These are phyloP conservation scores for Pestalotiopsis sp. DNA, from an alignment of 2,329 filamentous ascomycete genomes.

Conservation along the genomic window DNA sequence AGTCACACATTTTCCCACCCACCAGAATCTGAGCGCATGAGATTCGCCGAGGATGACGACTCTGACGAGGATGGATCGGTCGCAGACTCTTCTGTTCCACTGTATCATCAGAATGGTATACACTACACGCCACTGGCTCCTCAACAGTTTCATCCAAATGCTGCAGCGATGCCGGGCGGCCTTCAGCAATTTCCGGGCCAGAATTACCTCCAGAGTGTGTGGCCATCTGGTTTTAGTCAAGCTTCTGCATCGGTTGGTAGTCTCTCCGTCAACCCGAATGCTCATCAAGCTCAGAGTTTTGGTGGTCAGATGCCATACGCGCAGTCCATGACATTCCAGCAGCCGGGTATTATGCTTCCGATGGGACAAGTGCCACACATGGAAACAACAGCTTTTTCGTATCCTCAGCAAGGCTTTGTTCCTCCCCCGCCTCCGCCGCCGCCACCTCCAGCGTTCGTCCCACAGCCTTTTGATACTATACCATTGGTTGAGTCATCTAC, in stretches of 20 bases:
- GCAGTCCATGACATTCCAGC: background rate
- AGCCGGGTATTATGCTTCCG: background rate
- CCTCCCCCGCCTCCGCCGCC: conserved; percentile 1
- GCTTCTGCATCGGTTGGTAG: background rate
- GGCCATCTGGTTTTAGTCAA: background rate
- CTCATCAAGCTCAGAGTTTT: background rate
- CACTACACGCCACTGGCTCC: background rate
- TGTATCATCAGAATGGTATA: background rate
- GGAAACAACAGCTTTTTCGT: background rate
- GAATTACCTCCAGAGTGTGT: background rate
- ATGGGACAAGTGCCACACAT: background rate
- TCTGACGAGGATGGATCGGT: background rate
- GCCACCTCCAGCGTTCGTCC: background rate
- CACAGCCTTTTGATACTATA: background rate
- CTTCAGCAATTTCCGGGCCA: background rate
- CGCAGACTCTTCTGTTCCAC: background rate
- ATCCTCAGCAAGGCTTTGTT: background rate
- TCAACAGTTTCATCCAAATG: background rate
- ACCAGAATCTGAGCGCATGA: background rate
- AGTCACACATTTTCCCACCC: background rate
- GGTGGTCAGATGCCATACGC: background rate
- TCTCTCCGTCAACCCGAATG: background rate
- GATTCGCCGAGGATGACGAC: background rate
- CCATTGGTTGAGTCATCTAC: background rate
- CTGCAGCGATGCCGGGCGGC: background rate